Conservation (phyloP, 2,329 filamentous ascomycete species). For the Parasarocladium wereldwijsianum region DNA sequence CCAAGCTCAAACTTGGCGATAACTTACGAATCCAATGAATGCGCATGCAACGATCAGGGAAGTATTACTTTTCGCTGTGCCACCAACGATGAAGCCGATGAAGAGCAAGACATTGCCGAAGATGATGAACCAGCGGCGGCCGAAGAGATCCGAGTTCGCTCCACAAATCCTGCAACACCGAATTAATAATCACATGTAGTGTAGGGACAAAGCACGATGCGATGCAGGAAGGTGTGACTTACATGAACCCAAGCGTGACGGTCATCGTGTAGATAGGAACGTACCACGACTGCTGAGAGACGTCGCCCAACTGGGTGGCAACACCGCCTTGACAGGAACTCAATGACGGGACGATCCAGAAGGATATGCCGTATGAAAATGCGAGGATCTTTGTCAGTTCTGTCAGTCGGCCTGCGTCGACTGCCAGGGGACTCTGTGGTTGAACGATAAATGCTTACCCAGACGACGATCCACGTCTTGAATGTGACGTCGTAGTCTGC, state of each 20-base stretch:
- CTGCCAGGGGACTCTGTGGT: neutral
- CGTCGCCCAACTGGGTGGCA: slow-evolving; percentile 19
- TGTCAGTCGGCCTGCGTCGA: neutral
- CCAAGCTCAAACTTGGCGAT: neutral
- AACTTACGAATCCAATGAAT: slow-evolving; percentile 22
- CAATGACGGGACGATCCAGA: slow-evolving; percentile 21
- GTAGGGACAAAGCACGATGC: too few relatives aligned
- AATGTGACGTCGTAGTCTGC: slow-evolving; percentile 22
- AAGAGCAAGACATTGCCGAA: slow-evolving; percentile 16
- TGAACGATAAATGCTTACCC: slow-evolving; percentile 5
- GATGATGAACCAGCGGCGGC: slow-evolving; percentile 19
- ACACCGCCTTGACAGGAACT: slow-evolving; percentile 15
- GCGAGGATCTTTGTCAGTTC: slow-evolving; percentile 22
- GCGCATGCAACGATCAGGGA: slow-evolving; percentile 23
- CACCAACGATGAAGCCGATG: slow-evolving; percentile 20
- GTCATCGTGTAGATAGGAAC: slow-evolving; percentile 23
- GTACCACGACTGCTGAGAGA: slow-evolving; percentile 17
- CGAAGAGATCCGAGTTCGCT: slow-evolving; percentile 31
- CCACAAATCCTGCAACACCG: slow-evolving; percentile 13
- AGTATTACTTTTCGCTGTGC: slow-evolving; percentile 21
- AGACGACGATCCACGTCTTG: slow-evolving; percentile 24
- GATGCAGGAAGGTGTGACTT: slow-evolving; percentile 1
- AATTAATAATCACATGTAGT: too few relatives aligned
- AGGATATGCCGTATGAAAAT: slow-evolving; percentile 21
- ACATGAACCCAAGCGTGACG: slow-evolving; percentile 24